Base-by-base conservation (phyloP, 2,329 filamentous ascomycete genomes). In the Epichloe gansuensis region DNA sequence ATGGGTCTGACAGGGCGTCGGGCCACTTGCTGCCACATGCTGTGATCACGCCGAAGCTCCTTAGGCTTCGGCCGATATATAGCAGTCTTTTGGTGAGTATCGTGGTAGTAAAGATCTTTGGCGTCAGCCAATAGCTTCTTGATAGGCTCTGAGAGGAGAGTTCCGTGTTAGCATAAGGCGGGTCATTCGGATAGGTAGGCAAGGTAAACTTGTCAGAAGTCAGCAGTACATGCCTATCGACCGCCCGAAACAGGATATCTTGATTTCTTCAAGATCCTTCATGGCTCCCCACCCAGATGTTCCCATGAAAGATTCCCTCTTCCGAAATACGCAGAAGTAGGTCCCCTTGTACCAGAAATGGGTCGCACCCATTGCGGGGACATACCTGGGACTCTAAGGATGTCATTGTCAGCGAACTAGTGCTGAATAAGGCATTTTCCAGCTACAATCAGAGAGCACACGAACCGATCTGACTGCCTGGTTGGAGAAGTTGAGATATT, bases 1-100 rank as follows among this genome's bases (percentile, higher is more conserved):
- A 91, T 85, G 1, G 84, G 83, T 15, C 86, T 72, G 6, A 83
- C 80, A 0, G 86, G 85, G 1, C 86, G 72, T 31, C 78, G 73
- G 1, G 79, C 77, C 25, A 83, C 77, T 55, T 75, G 71, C 41
- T 74, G 69, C 80, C 81, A 84, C 63, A 68, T 61, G 57, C 67
- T 69, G 51, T 71, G 63, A 52, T 71, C 76, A 12, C 73, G 67
- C 9, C 76, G 72, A 50, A 72, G 64, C 48, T 72, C 70, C 53
- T 74, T 72, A 7, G 68, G 66, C 17, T 69, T 68, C 0, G 77
- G 77, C 17, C 78, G 72, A 60, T 79, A 80, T 57, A 83, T 76
- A 38, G 74, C 73, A 2, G 80, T 83, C 58, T 76, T 76, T n/a
- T 75, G 74, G 50, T 75, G 69, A 57, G 78, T 75, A 52, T 75